These are phyloP conservation scores for Aspergillus bertholletiae DNA, from an alignment of 495 filamentous ascomycete species.

Conservation along the genomic window DNA sequence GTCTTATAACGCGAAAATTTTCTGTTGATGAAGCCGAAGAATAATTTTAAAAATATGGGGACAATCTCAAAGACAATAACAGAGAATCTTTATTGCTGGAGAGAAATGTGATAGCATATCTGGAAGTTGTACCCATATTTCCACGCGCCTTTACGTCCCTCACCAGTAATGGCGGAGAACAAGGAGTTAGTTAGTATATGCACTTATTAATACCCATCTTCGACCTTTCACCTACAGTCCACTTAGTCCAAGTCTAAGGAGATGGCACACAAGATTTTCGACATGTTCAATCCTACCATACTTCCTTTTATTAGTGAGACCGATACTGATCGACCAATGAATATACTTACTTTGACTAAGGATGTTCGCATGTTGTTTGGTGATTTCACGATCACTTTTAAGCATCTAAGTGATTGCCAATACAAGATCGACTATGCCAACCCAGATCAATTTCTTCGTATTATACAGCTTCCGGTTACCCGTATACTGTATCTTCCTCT, in stretches of 20 bases:
- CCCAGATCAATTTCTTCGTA: neutral
- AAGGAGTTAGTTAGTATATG: too few relatives aligned
- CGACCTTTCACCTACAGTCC: too few relatives aligned
- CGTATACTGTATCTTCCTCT: slow-evolving; percentile 19
- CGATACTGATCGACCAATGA: slow-evolving; percentile 3
- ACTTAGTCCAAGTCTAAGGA: neutral
- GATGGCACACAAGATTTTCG: slow-evolving; percentile 1
- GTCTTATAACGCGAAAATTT: too few relatives aligned
- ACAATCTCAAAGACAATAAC: too few relatives aligned
- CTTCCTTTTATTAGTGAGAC: neutral
- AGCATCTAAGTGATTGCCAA: slow-evolving; percentile 8
- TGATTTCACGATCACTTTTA: slow-evolving; percentile 2
- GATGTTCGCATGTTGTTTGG: neutral
- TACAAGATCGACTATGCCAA: slow-evolving; percentile 13
- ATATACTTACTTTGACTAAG: slow-evolving; percentile 2
- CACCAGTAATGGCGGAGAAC: too few relatives aligned
- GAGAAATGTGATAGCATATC: too few relatives aligned
- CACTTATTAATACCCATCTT: too few relatives aligned
- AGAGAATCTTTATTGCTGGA: too few relatives aligned
- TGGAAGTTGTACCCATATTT: too few relatives aligned
- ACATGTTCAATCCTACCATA: slow-evolving; percentile 1
- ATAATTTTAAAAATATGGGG: too few relatives aligned
- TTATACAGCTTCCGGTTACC: slow-evolving; percentile 16
- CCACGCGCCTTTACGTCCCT: too few relatives aligned
- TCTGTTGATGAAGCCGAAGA: too few relatives aligned